Percentiles rank a stretch among this genome's conserved stretches.
phyloP scores from a whole-genome alignment of 208 protist species.

The Leishmania braziliensis region DNA sequence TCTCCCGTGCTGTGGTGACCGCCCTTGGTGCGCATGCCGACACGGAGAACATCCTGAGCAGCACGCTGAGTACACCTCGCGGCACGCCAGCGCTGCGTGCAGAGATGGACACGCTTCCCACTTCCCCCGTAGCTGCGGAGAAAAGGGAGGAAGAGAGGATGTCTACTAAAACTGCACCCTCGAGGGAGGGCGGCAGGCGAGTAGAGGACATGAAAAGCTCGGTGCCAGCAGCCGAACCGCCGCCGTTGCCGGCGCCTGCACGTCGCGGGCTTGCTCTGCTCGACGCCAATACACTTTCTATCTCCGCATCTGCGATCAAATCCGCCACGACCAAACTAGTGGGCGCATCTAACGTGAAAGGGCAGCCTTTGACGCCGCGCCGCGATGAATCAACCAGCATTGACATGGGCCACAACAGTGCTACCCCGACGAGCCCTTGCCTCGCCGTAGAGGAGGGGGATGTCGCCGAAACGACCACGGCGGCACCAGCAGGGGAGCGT shows the following conservation, averaged over 20 bases:
- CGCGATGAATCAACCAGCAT: conserved; percentile 10
- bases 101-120: conserved; percentile 10
- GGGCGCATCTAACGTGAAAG: no score
- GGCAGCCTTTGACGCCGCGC: not conserved
- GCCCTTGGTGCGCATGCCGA: conserved; percentile 46
- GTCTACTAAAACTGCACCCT: not conserved
- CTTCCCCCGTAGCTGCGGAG: not conserved
- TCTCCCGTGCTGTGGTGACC: conserved; percentile 40
- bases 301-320: not conserved
- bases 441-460: conserved; percentile 12
- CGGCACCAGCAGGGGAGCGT: conserved; percentile 9
- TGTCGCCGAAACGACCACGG: not conserved
- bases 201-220: not conserved
- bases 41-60: conserved; percentile 45
- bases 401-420: conserved; percentile 10
- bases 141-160: not conserved
- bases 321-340: conserved; percentile 4
- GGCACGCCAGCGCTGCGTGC: conserved; percentile 12
- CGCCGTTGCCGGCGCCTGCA: not conserved
- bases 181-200: not conserved
- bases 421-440: conserved; percentile 14
- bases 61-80: conserved; percentile 37
- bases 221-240: not conserved
- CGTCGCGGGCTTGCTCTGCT: conserved; percentile 23
- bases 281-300: conserved; percentile 14